Conservation (phyloP, 1,139 yeast genomes). For the Candida smagusa region DNA sequence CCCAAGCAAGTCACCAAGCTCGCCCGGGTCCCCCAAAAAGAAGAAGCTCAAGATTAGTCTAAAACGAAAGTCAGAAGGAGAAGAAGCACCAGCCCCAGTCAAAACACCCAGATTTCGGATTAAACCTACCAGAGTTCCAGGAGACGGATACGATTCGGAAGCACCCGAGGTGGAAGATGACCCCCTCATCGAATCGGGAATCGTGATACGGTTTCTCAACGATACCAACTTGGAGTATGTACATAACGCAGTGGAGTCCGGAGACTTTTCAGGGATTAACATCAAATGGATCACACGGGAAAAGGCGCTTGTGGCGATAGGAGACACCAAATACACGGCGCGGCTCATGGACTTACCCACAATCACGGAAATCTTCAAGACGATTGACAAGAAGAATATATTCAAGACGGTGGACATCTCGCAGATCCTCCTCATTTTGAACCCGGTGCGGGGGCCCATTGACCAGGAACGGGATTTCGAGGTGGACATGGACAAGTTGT, state of each 20-base stretch:
- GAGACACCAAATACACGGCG: slow-evolving; percentile 68
- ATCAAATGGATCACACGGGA: slow-evolving; percentile 81
- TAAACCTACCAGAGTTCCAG: slow-evolving; percentile 82
- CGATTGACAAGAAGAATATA: slow-evolving; percentile 84
- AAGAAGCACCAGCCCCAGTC: slow-evolving; percentile 3
- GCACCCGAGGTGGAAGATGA: slow-evolving; percentile 96
- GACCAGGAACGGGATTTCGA: slow-evolving; percentile 41
- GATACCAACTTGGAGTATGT: slow-evolving; percentile 77
- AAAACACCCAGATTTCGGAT: slow-evolving; percentile 61
- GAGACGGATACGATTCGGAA: slow-evolving; percentile 96
- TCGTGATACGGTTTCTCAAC: slow-evolving; percentile 73
- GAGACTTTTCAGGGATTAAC: slow-evolving; percentile 70
- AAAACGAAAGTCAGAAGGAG: slow-evolving; percentile 2
- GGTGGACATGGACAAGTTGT: slow-evolving; percentile 35
- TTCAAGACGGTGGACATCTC: slow-evolving; percentile 84
- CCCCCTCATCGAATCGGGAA: slow-evolving; percentile 85
- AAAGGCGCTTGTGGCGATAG: slow-evolving; percentile 64
- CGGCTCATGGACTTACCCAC: slow-evolving; percentile 89
- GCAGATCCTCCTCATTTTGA: slow-evolving; percentile 79
- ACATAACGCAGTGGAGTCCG: slow-evolving; percentile 75
- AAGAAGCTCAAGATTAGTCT: slow-evolving; percentile 23
- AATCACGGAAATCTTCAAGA: slow-evolving; percentile 80
- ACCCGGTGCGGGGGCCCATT: slow-evolving; percentile 39
- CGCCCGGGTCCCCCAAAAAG: slow-evolving; percentile 8
- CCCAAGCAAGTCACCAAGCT: slow-evolving; percentile 6